These are phyloP conservation scores for Rhodotorula sp. DNA, from an alignment of 1,284 basidiomycete genomes.

Conservation along the genomic window DNA sequence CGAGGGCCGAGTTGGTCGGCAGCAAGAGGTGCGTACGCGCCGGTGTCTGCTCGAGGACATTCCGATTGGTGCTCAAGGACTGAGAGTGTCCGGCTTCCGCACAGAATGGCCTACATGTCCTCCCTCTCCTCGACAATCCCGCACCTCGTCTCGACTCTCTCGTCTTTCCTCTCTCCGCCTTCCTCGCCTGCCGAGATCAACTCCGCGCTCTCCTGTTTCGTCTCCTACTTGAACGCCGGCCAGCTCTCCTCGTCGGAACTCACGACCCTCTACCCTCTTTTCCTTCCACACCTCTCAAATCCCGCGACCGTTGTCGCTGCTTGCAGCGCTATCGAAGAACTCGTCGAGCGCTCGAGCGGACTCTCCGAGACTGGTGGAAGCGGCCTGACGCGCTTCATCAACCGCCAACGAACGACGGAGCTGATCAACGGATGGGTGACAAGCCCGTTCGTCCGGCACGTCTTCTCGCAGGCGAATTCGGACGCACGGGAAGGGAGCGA, in stretches of 20 bases:
- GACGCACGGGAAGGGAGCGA: conserved; percentile 22
- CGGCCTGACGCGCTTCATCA: conserved; percentile 38
- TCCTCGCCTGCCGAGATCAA: conserved; percentile 14
- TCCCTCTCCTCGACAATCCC: conserved; percentile 35
- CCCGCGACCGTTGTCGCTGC: conserved; percentile 33
- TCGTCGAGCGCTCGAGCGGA: conserved; percentile 36
- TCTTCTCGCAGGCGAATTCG: conserved; percentile 9
- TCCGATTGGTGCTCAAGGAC: no score
- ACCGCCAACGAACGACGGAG: conserved; percentile 26
- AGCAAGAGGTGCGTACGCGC: conserved; percentile 35
- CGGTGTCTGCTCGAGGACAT: no score
- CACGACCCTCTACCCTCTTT: conserved; percentile 39
- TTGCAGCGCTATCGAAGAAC: conserved; percentile 41
- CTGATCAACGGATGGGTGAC: conserved; percentile 35
- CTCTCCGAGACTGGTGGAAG: conserved; percentile 7
- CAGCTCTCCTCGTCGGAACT: conserved; percentile 35
- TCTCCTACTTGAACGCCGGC: conserved; percentile 35
- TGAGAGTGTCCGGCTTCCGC: no score
- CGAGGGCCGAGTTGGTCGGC: conserved; percentile 42
- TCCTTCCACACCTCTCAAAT: conserved; percentile 33
- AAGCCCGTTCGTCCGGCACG: conserved; percentile 7
- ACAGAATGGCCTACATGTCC: conserved; percentile 37
- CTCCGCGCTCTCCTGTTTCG: conserved; percentile 31
- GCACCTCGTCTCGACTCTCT: conserved; percentile 35
- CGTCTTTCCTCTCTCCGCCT: conserved; percentile 29